Percentiles rank a stretch among this genome's conserved stretches.
These are phyloP conservation scores for Penicillium cataractarum DNA, from an alignment of 495 filamentous ascomycete genomes.

Conservation along the genomic window DNA sequence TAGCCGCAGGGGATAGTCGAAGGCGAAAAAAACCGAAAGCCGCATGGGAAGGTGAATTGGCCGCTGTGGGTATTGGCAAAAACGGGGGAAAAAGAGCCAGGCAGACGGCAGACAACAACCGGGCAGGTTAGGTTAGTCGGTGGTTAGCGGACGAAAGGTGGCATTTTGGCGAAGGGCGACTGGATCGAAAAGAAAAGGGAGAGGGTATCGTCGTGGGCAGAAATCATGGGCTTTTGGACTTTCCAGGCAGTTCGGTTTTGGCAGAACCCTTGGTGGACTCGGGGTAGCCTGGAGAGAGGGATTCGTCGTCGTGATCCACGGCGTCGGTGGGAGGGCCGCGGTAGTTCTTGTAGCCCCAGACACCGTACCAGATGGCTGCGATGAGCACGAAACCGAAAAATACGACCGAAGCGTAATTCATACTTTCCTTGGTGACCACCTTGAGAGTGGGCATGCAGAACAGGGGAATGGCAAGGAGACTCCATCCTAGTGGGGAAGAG, in stretches of 20 bases:
- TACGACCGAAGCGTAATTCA: conserved; percentile 63
- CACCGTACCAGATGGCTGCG: conserved; percentile 60
- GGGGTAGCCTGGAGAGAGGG: conserved; percentile 11
- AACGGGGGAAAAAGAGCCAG: not conserved
- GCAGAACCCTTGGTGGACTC: conserved; percentile 18
- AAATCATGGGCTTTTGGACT: conserved; percentile 10
- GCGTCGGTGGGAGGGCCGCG: conserved; percentile 34
- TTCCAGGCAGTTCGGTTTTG: conserved; percentile 3
- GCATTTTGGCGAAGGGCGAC: not conserved
- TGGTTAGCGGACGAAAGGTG: not conserved
- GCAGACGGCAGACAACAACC: not conserved
- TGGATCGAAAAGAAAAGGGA: too few species aligned
- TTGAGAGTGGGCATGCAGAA: conserved; percentile 49
- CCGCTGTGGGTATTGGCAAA: conserved; percentile 1
- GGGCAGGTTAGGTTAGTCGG: not conserved
- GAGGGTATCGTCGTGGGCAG: not conserved
- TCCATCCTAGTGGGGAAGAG: conserved; percentile 50
- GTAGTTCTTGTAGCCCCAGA: conserved; percentile 55
- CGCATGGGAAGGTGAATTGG: not conserved
- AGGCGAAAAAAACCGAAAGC: too few species aligned
- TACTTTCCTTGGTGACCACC: conserved; percentile 40
- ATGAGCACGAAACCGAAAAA: conserved; percentile 59
- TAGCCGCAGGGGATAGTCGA: not conserved
- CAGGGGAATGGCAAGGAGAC: conserved; percentile 58
- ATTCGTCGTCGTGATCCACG: conserved; percentile 18